Percentiles rank a stretch among this genome's conserved stretches.
phyloP scores from a whole-genome alignment of 2,329 filamentous ascomycete genomes.

The Colletotrichum endophyticum region DNA sequence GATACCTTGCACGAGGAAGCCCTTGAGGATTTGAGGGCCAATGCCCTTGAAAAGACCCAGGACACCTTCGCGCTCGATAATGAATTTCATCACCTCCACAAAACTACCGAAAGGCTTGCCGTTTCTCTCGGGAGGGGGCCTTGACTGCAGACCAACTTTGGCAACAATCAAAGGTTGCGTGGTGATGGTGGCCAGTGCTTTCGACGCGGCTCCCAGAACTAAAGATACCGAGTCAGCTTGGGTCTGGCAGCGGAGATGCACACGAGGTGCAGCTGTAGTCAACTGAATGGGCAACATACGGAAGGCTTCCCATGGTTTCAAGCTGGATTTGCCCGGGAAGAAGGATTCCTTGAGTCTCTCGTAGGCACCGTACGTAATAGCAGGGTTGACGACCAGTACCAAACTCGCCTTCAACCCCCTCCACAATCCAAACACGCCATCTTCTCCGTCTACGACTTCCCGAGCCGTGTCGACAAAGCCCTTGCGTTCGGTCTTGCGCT shows the following conservation, averaged over 20 bases:
- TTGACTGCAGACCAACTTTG: slow-evolving; percentile 95
- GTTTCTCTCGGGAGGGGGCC: slow-evolving; percentile 80
- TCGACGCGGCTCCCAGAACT: slow-evolving; percentile 94
- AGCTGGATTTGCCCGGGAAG: slow-evolving; percentile 76
- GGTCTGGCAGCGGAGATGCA: not conserved
- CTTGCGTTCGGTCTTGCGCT: slow-evolving; percentile 82
- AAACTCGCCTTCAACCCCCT: slow-evolving; percentile 94
- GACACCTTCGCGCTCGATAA: slow-evolving; percentile 84
- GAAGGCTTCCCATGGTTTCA: slow-evolving; percentile 90
- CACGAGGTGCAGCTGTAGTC: not conserved
- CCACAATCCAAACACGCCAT: slow-evolving; percentile 90
- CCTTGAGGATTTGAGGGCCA: slow-evolving; percentile 90
- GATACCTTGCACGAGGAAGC: slow-evolving; percentile 90
- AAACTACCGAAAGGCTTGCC: slow-evolving; percentile 96
- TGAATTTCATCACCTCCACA: slow-evolving; percentile 92
- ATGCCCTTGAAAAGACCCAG: slow-evolving; percentile 96
- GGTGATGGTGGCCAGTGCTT: slow-evolving; percentile 86
- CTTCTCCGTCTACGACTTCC: slow-evolving; percentile 89
- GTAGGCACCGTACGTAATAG: slow-evolving; percentile 97
- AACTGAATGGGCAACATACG: slow-evolving; percentile 61
- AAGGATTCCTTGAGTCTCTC: slow-evolving; percentile 81
- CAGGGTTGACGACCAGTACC: slow-evolving; percentile 93
- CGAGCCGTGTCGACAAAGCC: slow-evolving; percentile 84
- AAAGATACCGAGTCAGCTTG: not conserved
- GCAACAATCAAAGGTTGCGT: slow-evolving; percentile 97